A percentile compares a stretch with the other conserved stretches of the same genome.
Conservation (phyloP, 768 basidiomycete genomes). For the Cystobasidium tubakii region DNA sequence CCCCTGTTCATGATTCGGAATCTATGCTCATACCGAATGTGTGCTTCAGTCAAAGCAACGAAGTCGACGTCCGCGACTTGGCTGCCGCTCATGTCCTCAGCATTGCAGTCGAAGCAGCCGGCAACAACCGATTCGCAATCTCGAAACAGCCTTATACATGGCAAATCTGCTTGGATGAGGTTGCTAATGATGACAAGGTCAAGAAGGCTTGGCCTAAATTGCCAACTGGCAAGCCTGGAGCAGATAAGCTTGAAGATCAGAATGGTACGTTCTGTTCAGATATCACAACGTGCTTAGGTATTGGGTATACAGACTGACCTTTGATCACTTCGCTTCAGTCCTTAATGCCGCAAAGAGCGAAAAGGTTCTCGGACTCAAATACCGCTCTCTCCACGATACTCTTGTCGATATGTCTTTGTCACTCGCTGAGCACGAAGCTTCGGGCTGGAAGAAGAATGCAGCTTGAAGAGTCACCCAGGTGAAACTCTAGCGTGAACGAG, state of each 20-base stretch:
- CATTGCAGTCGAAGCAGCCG: slow-evolving; percentile 44
- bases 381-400: slow-evolving; percentile 8
- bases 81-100: slow-evolving; percentile 41
- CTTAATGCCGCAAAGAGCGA: slow-evolving; percentile 22
- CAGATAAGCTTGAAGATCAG: slow-evolving; percentile 24
- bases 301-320: background rate
- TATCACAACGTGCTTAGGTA: background rate
- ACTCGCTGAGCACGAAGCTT: slow-evolving; percentile 15
- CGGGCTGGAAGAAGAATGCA: slow-evolving; percentile 4
- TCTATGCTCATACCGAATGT: background rate
- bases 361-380: slow-evolving; percentile 22
- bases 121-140: slow-evolving; percentile 54
- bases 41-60: slow-evolving; percentile 20
- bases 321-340: background rate
- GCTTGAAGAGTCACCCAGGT: background rate
- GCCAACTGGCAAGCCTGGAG: slow-evolving; percentile 19
- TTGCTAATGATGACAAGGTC: slow-evolving; percentile 1
- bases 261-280: background rate
- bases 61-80: slow-evolving; percentile 31
- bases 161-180: slow-evolving; percentile 24
- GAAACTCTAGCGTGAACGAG: too few species aligned
- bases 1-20: background rate
- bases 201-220: slow-evolving; percentile 23
- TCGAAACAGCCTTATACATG: slow-evolving; percentile 29
- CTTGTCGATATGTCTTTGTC: slow-evolving; percentile 19